Evolutionary conservation across 164 flowering plant genomes (phyloP).

Genomic region (Macadamia tetraphylla): DNA sequence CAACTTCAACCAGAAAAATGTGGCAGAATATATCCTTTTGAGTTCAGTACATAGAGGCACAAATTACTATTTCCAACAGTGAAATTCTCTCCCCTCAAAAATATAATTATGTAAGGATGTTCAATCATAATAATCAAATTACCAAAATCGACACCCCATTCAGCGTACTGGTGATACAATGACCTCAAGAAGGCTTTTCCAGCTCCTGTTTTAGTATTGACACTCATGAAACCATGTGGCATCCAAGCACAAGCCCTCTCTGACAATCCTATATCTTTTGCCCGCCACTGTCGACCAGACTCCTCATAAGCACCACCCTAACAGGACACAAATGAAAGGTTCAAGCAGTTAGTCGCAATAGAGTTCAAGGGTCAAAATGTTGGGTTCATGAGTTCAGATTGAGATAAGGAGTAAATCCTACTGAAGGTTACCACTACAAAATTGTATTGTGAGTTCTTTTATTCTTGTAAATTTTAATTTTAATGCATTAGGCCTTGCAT

Average conservation of each 20-base stretch:
- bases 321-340: constrained; percentile 1
- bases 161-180: constrained; percentile 80
- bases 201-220: constrained; percentile 57
- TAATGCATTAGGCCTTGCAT: too few species aligned
- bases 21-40: too few species aligned
- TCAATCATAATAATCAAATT: constrained; percentile 1
- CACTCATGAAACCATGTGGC: constrained; percentile 90
- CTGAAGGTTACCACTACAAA: too few species aligned
- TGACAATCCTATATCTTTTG: constrained; percentile 64
- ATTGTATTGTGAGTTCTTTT: neutral
- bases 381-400: too few species aligned
- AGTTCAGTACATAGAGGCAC: neutral
- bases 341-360: too few species aligned
- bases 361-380: too few species aligned
- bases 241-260: constrained; percentile 83
- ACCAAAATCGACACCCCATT: constrained; percentile 97
- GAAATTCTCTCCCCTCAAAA: neutral
- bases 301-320: constrained; percentile 66
- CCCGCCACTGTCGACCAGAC: constrained; percentile 58
- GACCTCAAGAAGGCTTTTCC: constrained; percentile 86
- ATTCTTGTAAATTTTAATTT: too few species aligned
- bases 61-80: too few species aligned
- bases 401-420: too few species aligned
- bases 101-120: neutral
- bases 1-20: too few species aligned